phyloP scores from a whole-genome alignment of 169 alveolate species.

The Plasmodium coatneyi region DNA sequence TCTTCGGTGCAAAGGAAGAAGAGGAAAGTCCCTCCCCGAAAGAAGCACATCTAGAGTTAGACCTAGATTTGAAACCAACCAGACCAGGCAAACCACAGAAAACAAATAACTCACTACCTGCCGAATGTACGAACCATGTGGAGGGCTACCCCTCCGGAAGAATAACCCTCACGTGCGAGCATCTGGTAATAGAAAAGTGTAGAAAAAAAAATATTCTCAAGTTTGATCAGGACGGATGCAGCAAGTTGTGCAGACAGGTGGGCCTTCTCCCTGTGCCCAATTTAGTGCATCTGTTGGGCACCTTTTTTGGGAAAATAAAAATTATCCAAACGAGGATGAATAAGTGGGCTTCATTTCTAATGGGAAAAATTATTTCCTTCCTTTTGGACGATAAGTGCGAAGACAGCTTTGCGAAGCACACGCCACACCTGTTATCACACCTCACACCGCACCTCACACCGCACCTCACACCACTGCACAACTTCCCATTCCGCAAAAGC shows the following conservation, averaged over 20 bases:
- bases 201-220: not conserved
- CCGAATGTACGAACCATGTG: not conserved
- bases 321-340: not conserved
- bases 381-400: not conserved
- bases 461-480: not conserved
- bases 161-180: not conserved
- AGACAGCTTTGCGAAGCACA: not conserved
- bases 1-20: not conserved
- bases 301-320: conserved; percentile 7
- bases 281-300: not conserved
- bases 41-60: not conserved
- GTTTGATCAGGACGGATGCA: not conserved
- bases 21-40: not conserved
- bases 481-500: not conserved
- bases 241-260: not conserved
- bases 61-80: not conserved
- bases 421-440: not conserved
- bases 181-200: conserved; percentile 1
- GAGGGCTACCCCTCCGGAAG: not conserved
- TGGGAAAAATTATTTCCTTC: not conserved
- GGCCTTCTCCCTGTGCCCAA: conserved; percentile 1
- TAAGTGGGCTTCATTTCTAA: conserved; percentile 10
- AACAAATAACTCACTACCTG: not conserved
- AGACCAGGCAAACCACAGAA: no score
- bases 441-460: not conserved